Evolutionary conservation across 192 early-diverging fungal genomes (phyloP), one percentile per base, ranked within the genome.

Genomic region (Backusella macrospora): DNA sequence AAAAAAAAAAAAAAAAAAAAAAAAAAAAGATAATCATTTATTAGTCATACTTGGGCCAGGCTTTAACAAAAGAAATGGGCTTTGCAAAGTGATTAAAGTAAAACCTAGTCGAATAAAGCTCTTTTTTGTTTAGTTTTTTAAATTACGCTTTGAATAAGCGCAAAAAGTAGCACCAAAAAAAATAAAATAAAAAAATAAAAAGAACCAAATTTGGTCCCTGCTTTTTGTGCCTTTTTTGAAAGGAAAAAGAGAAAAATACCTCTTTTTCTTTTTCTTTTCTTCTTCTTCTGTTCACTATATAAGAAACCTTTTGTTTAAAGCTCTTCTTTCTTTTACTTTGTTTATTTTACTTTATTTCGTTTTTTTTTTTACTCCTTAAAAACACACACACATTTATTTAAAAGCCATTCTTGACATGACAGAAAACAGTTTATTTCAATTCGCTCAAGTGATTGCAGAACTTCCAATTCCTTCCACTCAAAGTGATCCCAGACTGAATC

Each of bases 351-450:
- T 12, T 45, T 44, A 13, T 39, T 38, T 68, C 38, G 9, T 62
- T 34, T 45, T 46, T 10, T 21, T 40, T 42, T 62, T 9, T 38
- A 14, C 12, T 49, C 26, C 21, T 59, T 63, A 34, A 34, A 66
- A 14, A 68, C 13, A 45, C 3, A 2, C 7, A 52, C 48, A 18
- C 18, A 26, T 23, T 12, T 21, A 1, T 23, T 21, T n/a, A 5
- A 49, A 18, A 59, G 49, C n/a, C 18, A 52, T 34, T 34, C 29
- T 34, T 34, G 29, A 18, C 21, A 68, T 70, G 73, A n/a, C 74
- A 65, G 74, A 76, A 76, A 70, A 76, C 65, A 70, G 70, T 46
- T 62, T 76, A 37, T 76, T 76, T 65, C 74, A 76, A 46, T 76
- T 76, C 70, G 74, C 74, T 6, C 74, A 76, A 65, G 68, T 76